Evolutionary conservation across 495 filamentous ascomycete genomes (phyloP).

Genomic region (Penicillium flavigenum): DNA sequence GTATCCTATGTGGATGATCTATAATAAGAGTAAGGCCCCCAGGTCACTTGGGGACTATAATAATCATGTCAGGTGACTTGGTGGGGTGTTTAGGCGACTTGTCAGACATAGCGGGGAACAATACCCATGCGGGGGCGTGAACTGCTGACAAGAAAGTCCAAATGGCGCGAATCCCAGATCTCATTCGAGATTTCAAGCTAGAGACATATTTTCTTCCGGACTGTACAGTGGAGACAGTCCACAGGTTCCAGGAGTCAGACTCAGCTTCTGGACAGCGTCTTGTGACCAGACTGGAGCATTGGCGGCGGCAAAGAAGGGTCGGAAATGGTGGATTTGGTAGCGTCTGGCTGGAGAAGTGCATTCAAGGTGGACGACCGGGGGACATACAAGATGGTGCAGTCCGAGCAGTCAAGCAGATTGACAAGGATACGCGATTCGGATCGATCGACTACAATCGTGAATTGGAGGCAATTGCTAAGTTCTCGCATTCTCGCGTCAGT

Average conservation of each 20-base stretch:
- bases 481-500: slow-evolving; percentile 30
- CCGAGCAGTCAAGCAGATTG: slow-evolving; percentile 19
- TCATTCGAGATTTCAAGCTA: slow-evolving; percentile 30
- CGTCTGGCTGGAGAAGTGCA: slow-evolving; percentile 37
- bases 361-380: not conserved
- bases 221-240: slow-evolving; percentile 18
- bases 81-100: not conserved
- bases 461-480: slow-evolving; percentile 43
- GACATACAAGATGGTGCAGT: not conserved
- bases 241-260: slow-evolving; percentile 20
- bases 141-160: not conserved
- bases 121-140: not conserved
- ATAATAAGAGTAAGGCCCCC: not conserved
- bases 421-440: slow-evolving; percentile 16
- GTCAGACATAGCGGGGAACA: not conserved
- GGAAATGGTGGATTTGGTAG: slow-evolving; percentile 32
- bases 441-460: slow-evolving; percentile 34
- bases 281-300: slow-evolving; percentile 23
- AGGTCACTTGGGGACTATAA: not conserved
- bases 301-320: slow-evolving; percentile 25
- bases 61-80: not conserved
- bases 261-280: slow-evolving; percentile 4
- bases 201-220: slow-evolving; percentile 24
- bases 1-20: not conserved
- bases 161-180: slow-evolving; percentile 22